phyloP scores from a whole-genome alignment of 2,329 filamentous ascomycete genomes.

The Colletotrichum chlorophyti region DNA sequence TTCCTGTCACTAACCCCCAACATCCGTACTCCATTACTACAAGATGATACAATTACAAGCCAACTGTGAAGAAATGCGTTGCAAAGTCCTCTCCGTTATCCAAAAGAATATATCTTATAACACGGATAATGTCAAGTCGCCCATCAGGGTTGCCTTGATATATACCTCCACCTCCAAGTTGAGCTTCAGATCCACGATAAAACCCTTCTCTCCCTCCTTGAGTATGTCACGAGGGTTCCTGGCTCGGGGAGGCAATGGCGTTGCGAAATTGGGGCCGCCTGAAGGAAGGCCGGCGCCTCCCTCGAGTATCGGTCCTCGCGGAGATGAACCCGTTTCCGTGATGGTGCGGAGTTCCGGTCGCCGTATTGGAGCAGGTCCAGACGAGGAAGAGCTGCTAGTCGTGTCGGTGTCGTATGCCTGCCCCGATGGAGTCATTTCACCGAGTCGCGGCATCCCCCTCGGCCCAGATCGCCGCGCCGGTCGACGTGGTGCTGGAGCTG shows the following conservation, averaged over 20 bases:
- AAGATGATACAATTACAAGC: background rate
- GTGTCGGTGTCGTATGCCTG: constrained; percentile 19
- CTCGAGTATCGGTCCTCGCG: constrained; percentile 10
- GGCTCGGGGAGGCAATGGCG: constrained; percentile 9
- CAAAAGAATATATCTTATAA: constrained; percentile 1
- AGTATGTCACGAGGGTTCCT: constrained; percentile 24
- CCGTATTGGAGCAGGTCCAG: constrained; percentile 5
- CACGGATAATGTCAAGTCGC: constrained; percentile 22
- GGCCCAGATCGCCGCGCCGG: constrained; percentile 12
- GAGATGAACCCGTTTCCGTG: constrained; percentile 10
- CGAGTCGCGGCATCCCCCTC: constrained; percentile 3
- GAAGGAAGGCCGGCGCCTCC: constrained; percentile 6
- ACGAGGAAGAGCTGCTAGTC: constrained; percentile 19
- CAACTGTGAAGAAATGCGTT: background rate
- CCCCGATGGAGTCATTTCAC: background rate
- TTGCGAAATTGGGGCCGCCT: constrained; percentile 13
- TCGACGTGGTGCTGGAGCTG: constrained; percentile 13
- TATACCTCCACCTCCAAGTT: constrained; percentile 20
- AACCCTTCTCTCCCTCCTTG: constrained; percentile 21
- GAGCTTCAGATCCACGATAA: constrained; percentile 22
- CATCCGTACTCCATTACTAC: background rate
- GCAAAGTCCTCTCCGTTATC: background rate
- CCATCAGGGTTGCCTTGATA: constrained; percentile 20
- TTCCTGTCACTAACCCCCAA: background rate
- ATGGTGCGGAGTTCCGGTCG: constrained; percentile 6